These are phyloP conservation scores for Leccinum solheimii DNA, from an alignment of 1,284 basidiomycete genomes.

Conservation along the genomic window DNA sequence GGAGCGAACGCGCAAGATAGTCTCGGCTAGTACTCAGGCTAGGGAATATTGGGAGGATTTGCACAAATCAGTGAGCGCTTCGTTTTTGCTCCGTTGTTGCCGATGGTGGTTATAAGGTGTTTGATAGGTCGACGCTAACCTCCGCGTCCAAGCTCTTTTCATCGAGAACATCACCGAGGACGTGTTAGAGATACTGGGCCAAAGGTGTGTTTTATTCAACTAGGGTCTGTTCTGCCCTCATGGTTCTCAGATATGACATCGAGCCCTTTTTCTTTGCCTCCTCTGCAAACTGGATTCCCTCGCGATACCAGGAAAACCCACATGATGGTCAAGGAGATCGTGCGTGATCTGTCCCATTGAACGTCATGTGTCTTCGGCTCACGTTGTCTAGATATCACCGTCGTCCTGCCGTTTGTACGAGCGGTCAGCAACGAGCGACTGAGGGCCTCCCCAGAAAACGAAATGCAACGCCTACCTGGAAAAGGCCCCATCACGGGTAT, in stretches of 20 bases:
- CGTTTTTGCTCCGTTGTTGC: neutral
- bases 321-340: slow-evolving; percentile 43
- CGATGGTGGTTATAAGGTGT: neutral
- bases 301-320: slow-evolving; percentile 50
- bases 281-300: slow-evolving; percentile 55
- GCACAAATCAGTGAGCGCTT: slow-evolving; percentile 16
- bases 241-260: slow-evolving; percentile 31
- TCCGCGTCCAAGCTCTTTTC: slow-evolving; percentile 48
- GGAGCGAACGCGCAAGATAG: slow-evolving; percentile 7
- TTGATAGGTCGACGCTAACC: slow-evolving; percentile 32
- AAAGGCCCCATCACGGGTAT: slow-evolving; percentile 25
- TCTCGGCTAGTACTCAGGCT: neutral
- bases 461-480: neutral
- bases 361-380: neutral
- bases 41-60: slow-evolving; percentile 23
- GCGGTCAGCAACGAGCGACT: slow-evolving; percentile 28
- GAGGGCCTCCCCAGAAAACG: slow-evolving; percentile 8
- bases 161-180: slow-evolving; percentile 46
- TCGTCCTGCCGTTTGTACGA: slow-evolving; percentile 49
- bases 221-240: slow-evolving; percentile 3
- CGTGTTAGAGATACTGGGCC: slow-evolving; percentile 51
- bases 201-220: slow-evolving; percentile 35
- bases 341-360: slow-evolving; percentile 31
- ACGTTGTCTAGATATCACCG: slow-evolving; percentile 43
- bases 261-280: slow-evolving; percentile 63